Evolutionary conservation across 495 filamentous ascomycete species (phyloP), one percentile per base, ranked within the genome.

Genomic region (Penicillium silybi): DNA sequence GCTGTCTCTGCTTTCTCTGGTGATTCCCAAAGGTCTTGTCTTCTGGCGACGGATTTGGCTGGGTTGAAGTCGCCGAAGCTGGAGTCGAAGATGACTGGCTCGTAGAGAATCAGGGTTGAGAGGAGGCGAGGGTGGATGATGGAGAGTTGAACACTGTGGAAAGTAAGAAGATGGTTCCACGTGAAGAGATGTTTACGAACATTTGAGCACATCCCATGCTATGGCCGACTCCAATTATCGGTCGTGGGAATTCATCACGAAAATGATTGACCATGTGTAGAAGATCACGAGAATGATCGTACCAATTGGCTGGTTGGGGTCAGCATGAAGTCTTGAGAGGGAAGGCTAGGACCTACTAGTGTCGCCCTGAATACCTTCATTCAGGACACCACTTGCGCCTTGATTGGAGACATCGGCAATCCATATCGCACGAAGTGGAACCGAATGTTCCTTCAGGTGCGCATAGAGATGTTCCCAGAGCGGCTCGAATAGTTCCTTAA

Each of bases 201-300:
- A 90, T 72, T 44, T 83, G 75, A 51, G 76, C 76, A 46, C 74
- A 85, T 56, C 90, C 90, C 77, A 88, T 86, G 59, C 84, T 89
- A 70, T 95, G 90, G 15, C 82, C 90, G 1, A 95, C 63, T 16
- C 88, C 89, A 46, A 92, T 68, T 8, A 93, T 63, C 1, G 90
- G 89, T 4, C 85, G 81, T 3, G 84, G 80, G 81, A 95, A 90
- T 43, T 84, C 58, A 3, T 69, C 59, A 17, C 85, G 85, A 66
- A 92, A 88, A 34, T 75, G 74, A 68, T 92, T 92, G 62, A 88
- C 69, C 72, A 92, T 79, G 57, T 85, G 78, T 13, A 89, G 72
- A 1, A 95, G 74, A 69, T 95, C 90, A 34, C 90, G 80, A 15
- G 85, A 67, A 64, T 91, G 80, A 67, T 93, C 90, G 41, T 78